These are phyloP conservation scores for Kwoniella shandongensis DNA, from an alignment of 768 basidiomycete species.

Conservation along the genomic window DNA sequence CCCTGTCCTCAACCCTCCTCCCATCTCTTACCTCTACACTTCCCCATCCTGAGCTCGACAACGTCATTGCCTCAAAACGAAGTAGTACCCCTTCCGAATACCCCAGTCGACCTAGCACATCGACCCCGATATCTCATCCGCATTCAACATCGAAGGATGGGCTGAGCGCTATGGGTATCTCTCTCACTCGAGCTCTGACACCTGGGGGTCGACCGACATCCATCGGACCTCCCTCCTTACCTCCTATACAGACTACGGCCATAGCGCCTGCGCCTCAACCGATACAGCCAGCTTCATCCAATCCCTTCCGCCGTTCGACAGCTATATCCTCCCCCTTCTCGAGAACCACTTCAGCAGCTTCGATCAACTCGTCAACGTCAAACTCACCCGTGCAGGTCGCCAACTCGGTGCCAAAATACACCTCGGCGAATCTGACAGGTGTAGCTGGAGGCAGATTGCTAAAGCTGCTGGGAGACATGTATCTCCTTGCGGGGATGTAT, in stretches of 20 bases:
- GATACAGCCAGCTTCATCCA: slow-evolving; percentile 25
- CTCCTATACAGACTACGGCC: slow-evolving; percentile 26
- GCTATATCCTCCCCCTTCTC: slow-evolving; percentile 42
- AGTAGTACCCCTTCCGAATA: slow-evolving; percentile 17
- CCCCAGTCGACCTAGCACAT: slow-evolving; percentile 13
- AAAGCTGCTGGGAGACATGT: slow-evolving; percentile 86
- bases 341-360: slow-evolving; percentile 33
- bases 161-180: slow-evolving; percentile 35
- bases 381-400: slow-evolving; percentile 9
- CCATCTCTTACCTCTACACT: slow-evolving; percentile 48
- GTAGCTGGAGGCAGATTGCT: slow-evolving; percentile 81
- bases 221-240: slow-evolving; percentile 34
- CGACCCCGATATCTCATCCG: slow-evolving; percentile 18
- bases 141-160: slow-evolving; percentile 24
- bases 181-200: slow-evolving; percentile 36
- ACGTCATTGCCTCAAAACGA: slow-evolving; percentile 13
- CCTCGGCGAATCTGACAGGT: slow-evolving; percentile 62
- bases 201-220: slow-evolving; percentile 45
- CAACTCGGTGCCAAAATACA: slow-evolving; percentile 61
- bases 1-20: slow-evolving; percentile 58
- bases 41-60: slow-evolving; percentile 17
- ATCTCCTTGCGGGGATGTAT: slow-evolving; percentile 78
- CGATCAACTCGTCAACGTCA: slow-evolving; percentile 13
- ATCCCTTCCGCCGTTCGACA: slow-evolving; percentile 42
- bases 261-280: slow-evolving; percentile 25